These are phyloP conservation scores for Kwoniella newhampshirensis DNA, from an alignment of 768 basidiomycete species.

Conservation along the genomic window DNA sequence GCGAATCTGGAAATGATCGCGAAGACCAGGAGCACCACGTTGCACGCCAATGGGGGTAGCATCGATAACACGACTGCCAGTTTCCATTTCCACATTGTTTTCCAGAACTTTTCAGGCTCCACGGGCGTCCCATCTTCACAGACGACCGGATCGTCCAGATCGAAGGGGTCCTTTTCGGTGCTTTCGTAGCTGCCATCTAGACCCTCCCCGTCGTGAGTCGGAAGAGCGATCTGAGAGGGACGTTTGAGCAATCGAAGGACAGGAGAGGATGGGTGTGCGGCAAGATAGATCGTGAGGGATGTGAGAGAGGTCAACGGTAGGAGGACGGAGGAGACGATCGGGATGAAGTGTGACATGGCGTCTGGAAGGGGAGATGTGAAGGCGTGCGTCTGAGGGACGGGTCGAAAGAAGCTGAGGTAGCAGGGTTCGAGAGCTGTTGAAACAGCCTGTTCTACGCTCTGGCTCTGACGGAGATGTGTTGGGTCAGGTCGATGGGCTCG, in stretches of 20 bases:
- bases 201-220: slow-evolving; percentile 28
- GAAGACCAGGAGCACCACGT: slow-evolving; percentile 33
- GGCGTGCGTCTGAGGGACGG: no score
- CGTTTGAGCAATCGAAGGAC: slow-evolving; percentile 10
- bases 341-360: slow-evolving; percentile 22
- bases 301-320: slow-evolving; percentile 34
- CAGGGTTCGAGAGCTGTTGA: no score
- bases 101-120: slow-evolving; percentile 40
- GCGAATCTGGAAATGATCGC: slow-evolving; percentile 8
- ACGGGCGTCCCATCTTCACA: slow-evolving; percentile 36
- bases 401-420: no score
- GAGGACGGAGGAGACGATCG: slow-evolving; percentile 30
- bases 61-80: slow-evolving; percentile 23
- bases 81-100: slow-evolving; percentile 26
- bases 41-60: slow-evolving; percentile 29
- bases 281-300: slow-evolving; percentile 38
- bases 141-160: slow-evolving; percentile 31
- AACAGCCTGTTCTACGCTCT: no score
- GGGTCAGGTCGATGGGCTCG: no score
- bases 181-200: slow-evolving; percentile 18
- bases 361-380: not conserved
- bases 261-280: slow-evolving; percentile 35
- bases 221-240: slow-evolving; percentile 25
- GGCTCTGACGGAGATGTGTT: no score
- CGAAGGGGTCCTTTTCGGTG: slow-evolving; percentile 43